phyloP scores from a whole-genome alignment of 78 protist species.

The Dictyostelium discoideum region DNA sequence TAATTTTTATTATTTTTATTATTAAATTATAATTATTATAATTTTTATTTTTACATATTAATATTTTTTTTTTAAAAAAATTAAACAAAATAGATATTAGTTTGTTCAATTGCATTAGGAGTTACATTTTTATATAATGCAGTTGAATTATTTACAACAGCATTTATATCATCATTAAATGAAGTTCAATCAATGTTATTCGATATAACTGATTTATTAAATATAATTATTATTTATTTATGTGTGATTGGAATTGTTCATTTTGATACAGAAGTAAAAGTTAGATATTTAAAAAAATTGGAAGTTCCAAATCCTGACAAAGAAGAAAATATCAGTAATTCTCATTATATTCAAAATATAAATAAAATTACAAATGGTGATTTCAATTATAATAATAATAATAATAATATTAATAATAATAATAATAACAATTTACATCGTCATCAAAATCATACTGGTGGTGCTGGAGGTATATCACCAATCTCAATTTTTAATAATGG shows the following conservation, averaged over 20 bases:
- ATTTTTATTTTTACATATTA: no score
- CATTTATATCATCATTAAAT: not conserved
- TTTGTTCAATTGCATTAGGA: slow-evolving; percentile 2
- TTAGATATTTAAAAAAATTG: not conserved
- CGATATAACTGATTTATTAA: not conserved
- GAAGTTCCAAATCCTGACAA: not conserved
- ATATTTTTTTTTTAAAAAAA: no score
- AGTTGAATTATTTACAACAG: slow-evolving; percentile 12
- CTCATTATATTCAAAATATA: not conserved
- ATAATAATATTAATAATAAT: not conserved
- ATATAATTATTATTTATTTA: not conserved
- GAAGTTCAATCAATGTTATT: not conserved
- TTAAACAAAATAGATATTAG: not conserved
- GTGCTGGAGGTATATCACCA: not conserved
- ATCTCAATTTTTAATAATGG: not conserved
- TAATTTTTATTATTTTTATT: not conserved
- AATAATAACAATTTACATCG: not conserved
- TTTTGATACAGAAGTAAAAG: not conserved
- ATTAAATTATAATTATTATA: not conserved
- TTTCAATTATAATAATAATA: not conserved
- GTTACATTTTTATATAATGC: slow-evolving; percentile 5
- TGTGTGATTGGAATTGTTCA: not conserved
- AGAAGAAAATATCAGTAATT: not conserved
- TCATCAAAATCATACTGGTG: not conserved
- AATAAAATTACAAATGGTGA: not conserved